Evolutionary conservation across 139 green algal species (phyloP), one percentile per base, ranked within the genome.

Genomic region (Chlorella sp.): DNA sequence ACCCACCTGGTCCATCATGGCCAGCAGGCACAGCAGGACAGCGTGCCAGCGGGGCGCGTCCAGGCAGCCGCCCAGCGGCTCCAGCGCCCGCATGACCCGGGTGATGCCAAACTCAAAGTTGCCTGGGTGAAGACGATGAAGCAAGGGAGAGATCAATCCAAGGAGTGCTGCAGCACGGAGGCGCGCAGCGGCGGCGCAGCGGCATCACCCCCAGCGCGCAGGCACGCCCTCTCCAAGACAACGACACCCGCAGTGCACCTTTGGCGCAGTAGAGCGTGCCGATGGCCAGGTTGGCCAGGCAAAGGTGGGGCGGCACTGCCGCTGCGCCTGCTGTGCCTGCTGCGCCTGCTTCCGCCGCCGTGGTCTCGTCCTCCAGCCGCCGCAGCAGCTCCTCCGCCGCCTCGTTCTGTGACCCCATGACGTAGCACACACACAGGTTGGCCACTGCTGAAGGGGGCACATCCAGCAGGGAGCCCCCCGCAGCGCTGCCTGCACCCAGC

Each of bases 261-360:
- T 92, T 98, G 64, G 95, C 85, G 85, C 95, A 98, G 90, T 98
- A 98, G 0, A 98, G 90, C 36, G 96, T 98, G 41, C 96, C 96
- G 81, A 98, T 98, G 41, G 97, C 94, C 7, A 98, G 86, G 90
- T 98, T 98, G 73, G 98, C 95, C 87, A 98, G 96, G 88, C 93
- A 96, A 16, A 97, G 92, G 88, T 98, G 95, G 6, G 78, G 47
- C 34, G 57, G 41, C 32, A 65, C 44, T 51, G 56, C 47, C 65
- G 16, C n/a, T 16, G 23, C 73, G n/a, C n/a, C 73, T 2, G 28
- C 68, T 20, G 36, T 39, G 39, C n/a, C 72, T 15, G 18, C 72
- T n/a, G 67, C 25, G 18, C 16, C 71, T 39, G 38, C 41, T 38
- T 62, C 76, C 16, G 39, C 63, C 15, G 78, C 63, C 20, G 39